Evolutionary conservation across 2,329 filamentous ascomycete genomes (phyloP), one percentile per base, ranked within the genome.

Genomic region (Talaromyces pinophilus): DNA sequence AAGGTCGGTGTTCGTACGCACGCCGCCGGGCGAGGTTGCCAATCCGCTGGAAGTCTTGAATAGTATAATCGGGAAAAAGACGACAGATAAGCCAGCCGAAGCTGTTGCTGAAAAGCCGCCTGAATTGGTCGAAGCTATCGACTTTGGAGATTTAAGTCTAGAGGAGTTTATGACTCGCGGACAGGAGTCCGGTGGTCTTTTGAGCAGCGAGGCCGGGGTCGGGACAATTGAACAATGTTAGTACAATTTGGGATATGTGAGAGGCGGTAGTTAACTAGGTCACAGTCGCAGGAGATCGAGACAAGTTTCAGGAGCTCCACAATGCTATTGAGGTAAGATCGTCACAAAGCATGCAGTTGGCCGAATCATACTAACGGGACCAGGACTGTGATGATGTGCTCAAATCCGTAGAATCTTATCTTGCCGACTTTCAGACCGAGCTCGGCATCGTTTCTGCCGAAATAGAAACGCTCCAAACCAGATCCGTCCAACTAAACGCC

Each of bases 381-480:
- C 80, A 84, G 75, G 91, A 92, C 61, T 99, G 94, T 80, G 95
- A 99, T 78, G 91, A 96, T 75, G 92, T 98, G 61, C 85, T 98
- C 55, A 91, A 89, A 78, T 97, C 93, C 0, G 95, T 99, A 64
- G 94, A 99, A 80, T 89, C 87, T 38, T 98, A 97, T 76, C 84
- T 99, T 63, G 91, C 91, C 44, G 94, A 90, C 77, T 99, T 99
- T 75, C 93, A 96, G 75, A 91, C 93, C 67, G 96, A 99, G 77
- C 86, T 99, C 11, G 94, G 92, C 8, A 87, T 88, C 15, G 95
- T 99, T 13, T 97, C 95, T 1, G 90, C 93, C 6, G 95, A 99
- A 76, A 99, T 99, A 62, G 95, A 99, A 79, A 93, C 89, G 1
- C 81, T 99, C 48, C 95, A 99, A 80, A 89, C 90, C 62, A 88